Evolutionary conservation across 495 filamentous ascomycete species (phyloP), one percentile per base, ranked within the genome.

Genomic region (Aspergillus taichungensis): DNA sequence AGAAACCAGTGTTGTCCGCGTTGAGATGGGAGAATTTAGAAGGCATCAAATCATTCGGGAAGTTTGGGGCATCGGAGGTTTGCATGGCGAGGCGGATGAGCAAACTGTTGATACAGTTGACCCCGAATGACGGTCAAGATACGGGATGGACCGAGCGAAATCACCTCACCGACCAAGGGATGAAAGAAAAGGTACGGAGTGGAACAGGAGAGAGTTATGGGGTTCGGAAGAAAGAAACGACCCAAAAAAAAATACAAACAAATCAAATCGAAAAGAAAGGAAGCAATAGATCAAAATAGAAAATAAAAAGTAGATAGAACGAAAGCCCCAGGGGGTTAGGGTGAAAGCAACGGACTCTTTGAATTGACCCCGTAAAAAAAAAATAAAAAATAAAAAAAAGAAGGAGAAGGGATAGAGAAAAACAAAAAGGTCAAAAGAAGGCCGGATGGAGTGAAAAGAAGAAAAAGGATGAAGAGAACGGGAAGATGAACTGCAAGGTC

Each of bases 1-100:
- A 92, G 62, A 95, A 95, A 47, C 89, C 88, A 30, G 84, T 90
- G 55, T 87, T 68, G 33, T 74, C 82, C 60, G 75, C 81, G 73
- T 83, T 82, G 49, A 75, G 46, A 40, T 64, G 67, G 40, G 84
- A 80, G 38, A 84, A 79, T 69, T 90, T 90, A 14, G 81, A 51
- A 65, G 70, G 45, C 57, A 73, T 55, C 68, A 74, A 45, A 72
- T 68, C 63, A 68, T 61, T 79, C 69, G 56, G 72, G 74, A 63
- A 71, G 73, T 57, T 78, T 39, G 72, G 62, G 60, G 71, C 73
- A 62, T 87, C 79, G 66, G 79, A 78, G 60, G 83, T 78, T 80
- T 92, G 88, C 88, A 95, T 95, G 71, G 79, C 83, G 72, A 88
- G 59, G 40, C 46, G 33, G 46, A 45, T 41, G 51, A 81, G 80